Base-by-base conservation (phyloP, 805 yeast species). In the Saccharomycopsis fibuligera region DNA sequence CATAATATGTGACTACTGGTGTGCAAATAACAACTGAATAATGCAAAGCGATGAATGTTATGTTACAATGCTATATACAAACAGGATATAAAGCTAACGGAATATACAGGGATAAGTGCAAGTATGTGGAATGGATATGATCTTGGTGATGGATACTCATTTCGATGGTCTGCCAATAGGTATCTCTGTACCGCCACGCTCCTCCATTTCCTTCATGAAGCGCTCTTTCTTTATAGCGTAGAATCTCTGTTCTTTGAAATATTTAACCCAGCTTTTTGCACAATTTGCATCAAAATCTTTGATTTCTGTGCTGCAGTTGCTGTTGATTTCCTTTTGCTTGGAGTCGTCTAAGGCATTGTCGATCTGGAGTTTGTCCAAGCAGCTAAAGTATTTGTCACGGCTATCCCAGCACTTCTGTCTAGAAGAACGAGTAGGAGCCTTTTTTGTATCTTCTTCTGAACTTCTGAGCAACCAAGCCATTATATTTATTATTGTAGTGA, bases 381-480 rank as follows among this genome's bases (percentile, higher is more conserved):
- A 91, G 6, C 66, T 73, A 58, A 87, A 87, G 61, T 76, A 89
- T 36, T 58, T 58, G 60, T 91, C 99, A 51, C 99, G 76, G 5
- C 91, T 72, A 44, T 82, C 91, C 98, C 98, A 93, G 68, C 99
- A 91, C 51, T 72, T 69, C 60, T 78, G 74, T 56, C 98, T 76
- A 56, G 81, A 78, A 24, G 77, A 67, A 58, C 90, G 79, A 60
- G 78, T 78, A 31, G 84, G 84, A 3, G 80, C 73, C 8, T 38
- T 38, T 2, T 57, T 57, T 45, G 62, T 62, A 31, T 67, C 67
- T 38, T 62, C 62, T 25, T 63, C 66, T 19, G 45, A 4, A 5
- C 47, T 35, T 16, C 47, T 46, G 16, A 45, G 42, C 16, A 45
- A 33, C 55, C 55, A 51, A 22, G 45, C 37, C 53, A 51, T 48